phyloP scores from a whole-genome alignment of 768 basidiomycete species.

The Piloderma croceum region DNA sequence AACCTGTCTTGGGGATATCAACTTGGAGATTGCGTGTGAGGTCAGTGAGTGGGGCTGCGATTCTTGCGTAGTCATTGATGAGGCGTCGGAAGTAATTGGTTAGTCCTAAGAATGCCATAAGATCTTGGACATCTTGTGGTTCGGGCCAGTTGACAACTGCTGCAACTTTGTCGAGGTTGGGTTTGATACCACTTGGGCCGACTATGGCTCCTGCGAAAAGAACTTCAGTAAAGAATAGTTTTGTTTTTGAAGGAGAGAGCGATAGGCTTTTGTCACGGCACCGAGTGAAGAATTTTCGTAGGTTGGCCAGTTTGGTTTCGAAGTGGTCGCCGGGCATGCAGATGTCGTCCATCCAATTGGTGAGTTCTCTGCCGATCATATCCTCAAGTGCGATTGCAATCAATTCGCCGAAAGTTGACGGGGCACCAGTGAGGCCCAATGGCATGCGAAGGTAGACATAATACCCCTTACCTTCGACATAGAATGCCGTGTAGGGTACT shows the following conservation, averaged over 20 bases:
- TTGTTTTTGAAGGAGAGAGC: slow-evolving; percentile 21
- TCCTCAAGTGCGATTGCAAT: slow-evolving; percentile 21
- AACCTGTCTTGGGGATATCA: no score
- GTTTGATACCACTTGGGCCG: slow-evolving; percentile 7
- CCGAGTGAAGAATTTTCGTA: slow-evolving; percentile 23
- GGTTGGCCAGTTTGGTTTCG: slow-evolving; percentile 17
- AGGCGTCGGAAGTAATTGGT: slow-evolving; percentile 31
- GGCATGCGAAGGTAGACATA: slow-evolving; percentile 32
- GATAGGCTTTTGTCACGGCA: slow-evolving; percentile 27
- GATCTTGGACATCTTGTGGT: slow-evolving; percentile 23
- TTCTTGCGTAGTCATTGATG: slow-evolving; percentile 28
- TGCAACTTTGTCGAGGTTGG: slow-evolving; percentile 31
- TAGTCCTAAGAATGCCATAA: slow-evolving; percentile 31
- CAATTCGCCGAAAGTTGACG: slow-evolving; percentile 29
- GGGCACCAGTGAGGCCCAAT: slow-evolving; percentile 36
- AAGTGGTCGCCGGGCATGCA: slow-evolving; percentile 29
- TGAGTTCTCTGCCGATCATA: slow-evolving; percentile 13
- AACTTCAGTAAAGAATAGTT: slow-evolving; percentile 31
- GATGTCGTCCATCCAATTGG: slow-evolving; percentile 27
- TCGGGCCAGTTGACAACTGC: slow-evolving; percentile 30
- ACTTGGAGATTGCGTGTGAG: no score
- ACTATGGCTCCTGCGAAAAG: slow-evolving; percentile 31
- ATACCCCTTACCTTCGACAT: slow-evolving; percentile 33
- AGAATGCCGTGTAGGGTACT: slow-evolving; percentile 26
- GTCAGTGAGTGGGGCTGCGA: slow-evolving; percentile 28